These are phyloP conservation scores for Lanmaoa rubissima DNA, from an alignment of 768 basidiomycete genomes.

Conservation along the genomic window DNA sequence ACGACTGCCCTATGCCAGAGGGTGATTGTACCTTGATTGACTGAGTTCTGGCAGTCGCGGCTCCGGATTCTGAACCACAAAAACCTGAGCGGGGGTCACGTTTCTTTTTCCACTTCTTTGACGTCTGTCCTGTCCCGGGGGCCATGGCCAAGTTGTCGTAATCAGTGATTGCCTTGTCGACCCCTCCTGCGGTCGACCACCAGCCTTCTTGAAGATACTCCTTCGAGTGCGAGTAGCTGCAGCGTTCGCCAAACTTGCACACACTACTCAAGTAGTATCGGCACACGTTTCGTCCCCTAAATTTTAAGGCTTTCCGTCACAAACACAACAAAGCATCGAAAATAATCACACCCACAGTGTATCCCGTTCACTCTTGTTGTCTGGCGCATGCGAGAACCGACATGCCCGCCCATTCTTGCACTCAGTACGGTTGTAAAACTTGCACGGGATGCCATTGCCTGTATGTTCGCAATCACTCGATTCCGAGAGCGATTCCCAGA, in stretches of 20 bases:
- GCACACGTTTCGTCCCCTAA: constrained; percentile 55
- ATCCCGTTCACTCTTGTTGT: constrained; percentile 53
- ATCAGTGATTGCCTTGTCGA: background rate
- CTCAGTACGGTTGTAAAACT: constrained; percentile 55
- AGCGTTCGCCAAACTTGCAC: constrained; percentile 42
- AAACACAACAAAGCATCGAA: background rate
- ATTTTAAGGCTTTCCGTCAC: background rate
- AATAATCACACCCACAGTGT: constrained; percentile 41
- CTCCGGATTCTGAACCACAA: background rate
- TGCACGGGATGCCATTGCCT: constrained; percentile 53
- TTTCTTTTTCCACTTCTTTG: constrained; percentile 8
- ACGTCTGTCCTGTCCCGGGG: background rate
- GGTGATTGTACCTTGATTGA: background rate
- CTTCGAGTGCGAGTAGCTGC: constrained; percentile 50
- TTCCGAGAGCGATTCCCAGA: constrained; percentile 47
- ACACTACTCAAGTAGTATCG: constrained; percentile 37
- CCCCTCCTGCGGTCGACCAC: constrained; percentile 37
- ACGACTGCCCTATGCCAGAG: background rate
- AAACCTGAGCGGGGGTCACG: background rate
- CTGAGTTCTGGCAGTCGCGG: background rate
- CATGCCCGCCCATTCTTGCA: constrained; percentile 45
- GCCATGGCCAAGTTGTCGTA: background rate
- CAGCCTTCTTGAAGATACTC: constrained; percentile 44
- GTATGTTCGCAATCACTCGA: constrained; percentile 52
- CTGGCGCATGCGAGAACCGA: constrained; percentile 51